phyloP scores from a whole-genome alignment of 108 stramenopile genomes.

The Craspedostauros australis region DNA sequence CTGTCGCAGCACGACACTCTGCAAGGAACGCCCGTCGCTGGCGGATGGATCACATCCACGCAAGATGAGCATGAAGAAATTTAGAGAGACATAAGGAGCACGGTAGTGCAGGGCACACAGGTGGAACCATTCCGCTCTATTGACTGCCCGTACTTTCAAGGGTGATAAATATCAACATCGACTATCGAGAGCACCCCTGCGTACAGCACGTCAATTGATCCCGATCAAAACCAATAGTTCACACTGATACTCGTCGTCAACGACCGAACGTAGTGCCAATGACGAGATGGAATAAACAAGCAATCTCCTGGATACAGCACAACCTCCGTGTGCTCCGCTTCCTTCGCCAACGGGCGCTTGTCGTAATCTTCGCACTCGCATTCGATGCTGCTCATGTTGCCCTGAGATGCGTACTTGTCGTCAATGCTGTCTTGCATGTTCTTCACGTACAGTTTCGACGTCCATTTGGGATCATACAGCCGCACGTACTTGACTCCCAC shows the following conservation, averaged over 20 bases:
- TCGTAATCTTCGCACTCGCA: conserved; percentile 52
- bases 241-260: conserved; percentile 48
- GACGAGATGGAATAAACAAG: conserved; percentile 52
- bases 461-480: conserved; percentile 33
- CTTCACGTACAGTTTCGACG: conserved; percentile 45
- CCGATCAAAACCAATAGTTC: conserved; percentile 49
- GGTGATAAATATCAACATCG: no score
- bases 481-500: conserved; percentile 82
- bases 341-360: conserved; percentile 29
- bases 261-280: conserved; percentile 62
- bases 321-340: conserved; percentile 33
- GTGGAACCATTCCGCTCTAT: no score
- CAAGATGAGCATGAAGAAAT: no score
- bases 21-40: no score
- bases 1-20: no score
- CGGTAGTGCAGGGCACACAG: no score
- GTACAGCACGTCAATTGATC: no score
- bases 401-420: conserved; percentile 31
- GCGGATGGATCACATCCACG: no score
- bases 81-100: no score
- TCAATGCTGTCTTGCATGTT: no score
- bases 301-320: conserved; percentile 54
- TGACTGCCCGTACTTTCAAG: no score
- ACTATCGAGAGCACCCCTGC: no score
- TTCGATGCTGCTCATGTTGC: conserved; percentile 61